Evolutionary conservation across 768 basidiomycete species (phyloP).

Genomic region (Boletus vermiculosoides): DNA sequence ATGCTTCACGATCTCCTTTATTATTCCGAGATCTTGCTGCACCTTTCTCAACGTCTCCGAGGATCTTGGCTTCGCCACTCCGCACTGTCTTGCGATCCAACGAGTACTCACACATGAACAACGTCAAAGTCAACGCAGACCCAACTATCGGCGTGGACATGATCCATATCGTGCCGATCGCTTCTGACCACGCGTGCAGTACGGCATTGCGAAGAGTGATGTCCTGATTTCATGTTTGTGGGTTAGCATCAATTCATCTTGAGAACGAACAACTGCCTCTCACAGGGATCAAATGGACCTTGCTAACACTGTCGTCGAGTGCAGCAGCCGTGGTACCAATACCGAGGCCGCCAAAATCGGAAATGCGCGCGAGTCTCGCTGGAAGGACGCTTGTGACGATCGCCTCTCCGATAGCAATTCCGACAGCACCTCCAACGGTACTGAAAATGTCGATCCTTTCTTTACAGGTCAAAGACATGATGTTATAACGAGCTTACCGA

Average conservation of each 20-base stretch:
- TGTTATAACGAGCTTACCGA: constrained; percentile 39
- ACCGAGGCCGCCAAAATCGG: constrained; percentile 27
- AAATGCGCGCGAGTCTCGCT: constrained; percentile 34
- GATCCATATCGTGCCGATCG: constrained; percentile 65
- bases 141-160: constrained; percentile 59
- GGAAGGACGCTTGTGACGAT: constrained; percentile 59
- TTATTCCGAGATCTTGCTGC: neutral
- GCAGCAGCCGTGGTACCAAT: constrained; percentile 40
- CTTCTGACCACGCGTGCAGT: constrained; percentile 62
- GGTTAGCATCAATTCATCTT: neutral
- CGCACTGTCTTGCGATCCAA: constrained; percentile 52
- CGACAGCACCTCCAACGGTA: constrained; percentile 71
- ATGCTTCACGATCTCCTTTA: neutral
- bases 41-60: constrained; percentile 35
- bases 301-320: constrained; percentile 46
- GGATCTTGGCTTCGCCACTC: constrained; percentile 24
- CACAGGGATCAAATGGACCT: constrained; percentile 36
- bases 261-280: neutral
- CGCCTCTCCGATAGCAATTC: constrained; percentile 66
- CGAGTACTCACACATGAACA: constrained; percentile 62
- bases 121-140: constrained; percentile 46
- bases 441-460: constrained; percentile 39
- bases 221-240: constrained; percentile 38
- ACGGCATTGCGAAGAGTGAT: constrained; percentile 46
- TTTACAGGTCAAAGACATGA: constrained; percentile 21